Conservation (phyloP, 2,329 filamentous ascomycete genomes). For the Bipolaris victoriae region DNA sequence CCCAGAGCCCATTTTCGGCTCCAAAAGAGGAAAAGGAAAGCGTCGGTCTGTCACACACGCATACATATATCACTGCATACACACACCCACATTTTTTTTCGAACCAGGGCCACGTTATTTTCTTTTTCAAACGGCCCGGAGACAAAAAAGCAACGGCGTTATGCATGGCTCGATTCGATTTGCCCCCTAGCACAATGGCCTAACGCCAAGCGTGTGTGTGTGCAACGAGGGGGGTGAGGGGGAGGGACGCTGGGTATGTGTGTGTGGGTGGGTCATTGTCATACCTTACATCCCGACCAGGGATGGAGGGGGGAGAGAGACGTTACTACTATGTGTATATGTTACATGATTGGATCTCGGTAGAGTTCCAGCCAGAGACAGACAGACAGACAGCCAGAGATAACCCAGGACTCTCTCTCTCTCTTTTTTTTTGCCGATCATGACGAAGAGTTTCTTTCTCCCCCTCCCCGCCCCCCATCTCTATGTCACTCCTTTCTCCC, state of each 20-base stretch:
- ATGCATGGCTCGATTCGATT: background rate
- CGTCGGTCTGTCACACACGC: background rate
- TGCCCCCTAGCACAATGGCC: background rate
- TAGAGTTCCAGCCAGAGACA: too few species aligned
- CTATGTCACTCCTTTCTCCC: too few species aligned
- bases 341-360: background rate
- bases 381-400: too few species aligned
- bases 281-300: background rate
- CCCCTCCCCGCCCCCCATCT: too few species aligned
- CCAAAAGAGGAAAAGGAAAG: conserved; percentile 1
- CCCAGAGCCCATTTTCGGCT: background rate
- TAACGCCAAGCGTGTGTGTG: background rate
- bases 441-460: too few species aligned
- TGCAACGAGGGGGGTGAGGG: background rate
- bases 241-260: too few species aligned
- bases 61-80: background rate
- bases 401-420: too few species aligned
- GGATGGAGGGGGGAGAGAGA: background rate
- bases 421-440: too few species aligned
- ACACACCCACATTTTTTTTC: too few species aligned
- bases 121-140: background rate
- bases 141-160: background rate
- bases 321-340: too few species aligned
- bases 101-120: too few species aligned
- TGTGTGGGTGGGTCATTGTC: background rate